Base-by-base conservation (phyloP, 257 asterid genomes). In the Salvia hispanica region DNA sequence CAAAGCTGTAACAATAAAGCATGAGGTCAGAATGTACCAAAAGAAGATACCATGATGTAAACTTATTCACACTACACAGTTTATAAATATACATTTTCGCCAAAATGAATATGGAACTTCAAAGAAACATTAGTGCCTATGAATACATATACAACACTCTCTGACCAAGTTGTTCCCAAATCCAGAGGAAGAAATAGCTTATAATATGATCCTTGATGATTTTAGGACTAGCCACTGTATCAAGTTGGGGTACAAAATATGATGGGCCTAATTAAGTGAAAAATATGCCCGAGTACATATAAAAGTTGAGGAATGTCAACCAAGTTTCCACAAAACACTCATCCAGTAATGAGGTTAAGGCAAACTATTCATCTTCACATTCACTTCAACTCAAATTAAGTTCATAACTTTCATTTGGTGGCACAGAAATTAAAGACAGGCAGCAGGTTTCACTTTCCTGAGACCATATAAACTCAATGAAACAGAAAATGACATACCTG, bases 1-100 rank as follows among this genome's bases (percentile, higher is more conserved):
- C 84, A 92, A 82, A 67, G 95, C 98, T 92, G 83, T 60, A 69
- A 74, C 34, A 36, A 77, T 56, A 54, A 69, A 48, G 18, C 47
- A 72, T 52, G 71, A 45, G 11, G 15, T 67, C 71, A 47, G 46
- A 50, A 61, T 16, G 50, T 57, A 33, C 16, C 63, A 31, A 67
- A 21, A 11, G 36, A 59, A 72, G 21, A 72, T 15, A 25, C 43
- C 43, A 62, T 11, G 39, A 12, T 31, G n/a, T 50, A 33, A 37
- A 47, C 63, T 25, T 11, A 15, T 7, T n/a, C 21, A 6, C 11
- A 37, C 25, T 13, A 44, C 44, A 47, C 48, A 33, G 2, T 39
- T 15, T 53, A 21, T 1, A 21, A 9, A 28, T 33, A 18, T 47
- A 4, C 40, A 52, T 34, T 45, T 47, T 64, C 64, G 18, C 34